These are phyloP conservation scores for Camptophora hylomeconis DNA, from an alignment of 2,329 filamentous ascomycete genomes.

Conservation along the genomic window DNA sequence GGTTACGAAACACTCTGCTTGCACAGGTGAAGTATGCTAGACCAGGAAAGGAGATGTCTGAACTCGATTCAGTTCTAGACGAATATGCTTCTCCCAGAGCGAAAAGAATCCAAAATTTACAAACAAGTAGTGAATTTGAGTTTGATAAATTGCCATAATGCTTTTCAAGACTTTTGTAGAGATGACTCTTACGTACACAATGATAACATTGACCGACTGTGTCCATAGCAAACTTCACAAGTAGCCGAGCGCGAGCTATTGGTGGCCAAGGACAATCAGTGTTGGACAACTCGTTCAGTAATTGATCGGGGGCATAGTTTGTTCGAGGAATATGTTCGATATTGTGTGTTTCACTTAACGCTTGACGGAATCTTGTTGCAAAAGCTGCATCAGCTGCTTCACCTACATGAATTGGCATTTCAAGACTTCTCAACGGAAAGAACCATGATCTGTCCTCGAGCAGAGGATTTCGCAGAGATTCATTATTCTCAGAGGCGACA, in stretches of 20 bases:
- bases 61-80: constrained; percentile 22
- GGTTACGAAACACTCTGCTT: constrained; percentile 28
- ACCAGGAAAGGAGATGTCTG: constrained; percentile 27
- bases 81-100: constrained; percentile 34
- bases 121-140: constrained; percentile 24
- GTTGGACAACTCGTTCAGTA: constrained; percentile 17
- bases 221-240: constrained; percentile 25
- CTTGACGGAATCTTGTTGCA: constrained; percentile 26
- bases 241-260: constrained; percentile 23
- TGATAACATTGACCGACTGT: constrained; percentile 26
- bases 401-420: constrained; percentile 25
- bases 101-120: constrained; percentile 34
- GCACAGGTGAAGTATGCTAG: constrained; percentile 32
- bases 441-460: constrained; percentile 25
- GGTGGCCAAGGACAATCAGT: constrained; percentile 23
- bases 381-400: constrained; percentile 29
- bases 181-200: constrained; percentile 25
- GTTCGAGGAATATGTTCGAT: constrained; percentile 20
- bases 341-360: constrained; percentile 21
- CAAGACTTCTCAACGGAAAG: constrained; percentile 8
- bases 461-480: constrained; percentile 20
- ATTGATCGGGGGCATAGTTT: constrained; percentile 2
- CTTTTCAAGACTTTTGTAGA: constrained; percentile 24
- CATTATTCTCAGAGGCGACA: constrained; percentile 1
- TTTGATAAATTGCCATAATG: constrained; percentile 23